These are phyloP conservation scores for Leccinellum albellum DNA, from an alignment of 768 basidiomycete genomes.

Conservation along the genomic window DNA sequence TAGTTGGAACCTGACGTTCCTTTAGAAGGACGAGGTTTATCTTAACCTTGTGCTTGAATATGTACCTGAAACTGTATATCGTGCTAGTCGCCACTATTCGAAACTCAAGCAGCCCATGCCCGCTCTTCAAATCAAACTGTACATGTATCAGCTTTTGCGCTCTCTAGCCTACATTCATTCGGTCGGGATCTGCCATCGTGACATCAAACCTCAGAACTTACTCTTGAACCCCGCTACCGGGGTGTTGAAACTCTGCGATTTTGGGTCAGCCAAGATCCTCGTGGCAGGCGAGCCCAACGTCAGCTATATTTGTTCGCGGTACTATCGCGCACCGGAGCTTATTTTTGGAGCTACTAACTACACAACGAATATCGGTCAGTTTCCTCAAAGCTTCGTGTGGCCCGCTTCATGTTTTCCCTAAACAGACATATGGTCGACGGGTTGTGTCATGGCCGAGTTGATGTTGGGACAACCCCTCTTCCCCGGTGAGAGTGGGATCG, in stretches of 20 bases:
- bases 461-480: constrained; percentile 99
- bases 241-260: constrained; percentile 96
- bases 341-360: constrained; percentile 99
- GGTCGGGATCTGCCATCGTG: constrained; percentile 98
- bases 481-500: constrained; percentile 98
- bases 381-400: not conserved
- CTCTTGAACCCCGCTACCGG: constrained; percentile 96
- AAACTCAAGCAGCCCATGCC: constrained; percentile 99
- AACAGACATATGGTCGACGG: constrained; percentile 97
- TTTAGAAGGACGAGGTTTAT: constrained; percentile 98
- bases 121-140: constrained; percentile 98
- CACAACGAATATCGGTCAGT: constrained; percentile 95
- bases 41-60: constrained; percentile 99
- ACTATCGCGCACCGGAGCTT: constrained; percentile 98
- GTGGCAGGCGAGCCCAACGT: constrained; percentile 98
- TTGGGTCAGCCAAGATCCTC: constrained; percentile 98
- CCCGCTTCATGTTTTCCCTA: constrained; percentile 5
- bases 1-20: constrained; percentile 4
- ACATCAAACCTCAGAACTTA: constrained; percentile 99
- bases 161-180: constrained; percentile 99
- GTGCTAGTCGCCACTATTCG: constrained; percentile 96
- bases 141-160: constrained; percentile 99
- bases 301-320: constrained; percentile 98
- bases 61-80: constrained; percentile 98
- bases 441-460: constrained; percentile 99